Evolutionary conservation across 2,329 filamentous ascomycete genomes (phyloP).

Genomic region (Aureobasidium sp.): DNA sequence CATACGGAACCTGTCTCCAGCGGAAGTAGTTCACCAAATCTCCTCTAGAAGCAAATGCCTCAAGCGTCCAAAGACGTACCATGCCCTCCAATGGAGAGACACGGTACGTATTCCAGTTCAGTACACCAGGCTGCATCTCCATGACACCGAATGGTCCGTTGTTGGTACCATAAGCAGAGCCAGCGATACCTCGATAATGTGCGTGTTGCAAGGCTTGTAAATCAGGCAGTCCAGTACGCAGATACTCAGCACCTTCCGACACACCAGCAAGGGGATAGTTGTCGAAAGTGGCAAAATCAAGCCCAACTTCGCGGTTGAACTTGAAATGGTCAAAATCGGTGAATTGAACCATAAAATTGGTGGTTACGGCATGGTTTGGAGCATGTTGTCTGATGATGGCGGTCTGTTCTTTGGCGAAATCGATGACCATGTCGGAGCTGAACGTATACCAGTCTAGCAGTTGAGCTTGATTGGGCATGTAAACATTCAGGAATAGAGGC

Average conservation of each 20-base stretch:
- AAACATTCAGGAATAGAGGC: constrained; percentile 20
- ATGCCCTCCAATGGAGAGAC: constrained; percentile 21
- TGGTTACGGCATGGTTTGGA: constrained; percentile 18
- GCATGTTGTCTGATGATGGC: constrained; percentile 18
- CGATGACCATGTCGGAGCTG: constrained; percentile 21
- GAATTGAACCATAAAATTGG: constrained; percentile 21
- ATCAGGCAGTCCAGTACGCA: constrained; percentile 20
- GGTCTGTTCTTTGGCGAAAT: constrained; percentile 21
- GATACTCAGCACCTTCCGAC: constrained; percentile 18
- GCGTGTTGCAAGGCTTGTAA: constrained; percentile 19
- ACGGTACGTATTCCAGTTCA: constrained; percentile 21
- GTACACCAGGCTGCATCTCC: constrained; percentile 22
- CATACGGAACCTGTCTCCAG: constrained; percentile 20
- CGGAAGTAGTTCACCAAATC: constrained; percentile 22
- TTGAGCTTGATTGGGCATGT: constrained; percentile 21
- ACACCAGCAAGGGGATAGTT: constrained; percentile 19
- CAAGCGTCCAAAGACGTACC: constrained; percentile 21
- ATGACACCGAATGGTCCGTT: constrained; percentile 20
- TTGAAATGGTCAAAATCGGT: constrained; percentile 21
- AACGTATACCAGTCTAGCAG: constrained; percentile 22
- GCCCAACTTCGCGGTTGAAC: constrained; percentile 20
- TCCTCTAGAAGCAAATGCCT: constrained; percentile 19
- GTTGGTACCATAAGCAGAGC: constrained; percentile 16
- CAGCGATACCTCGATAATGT: constrained; percentile 19
- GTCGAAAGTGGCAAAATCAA: constrained; percentile 20